A percentile compares a stretch with the other conserved stretches of the same genome.
These are phyloP conservation scores for Tetrapisispora arboricola DNA, from an alignment of 805 yeast genomes.

Conservation along the genomic window DNA sequence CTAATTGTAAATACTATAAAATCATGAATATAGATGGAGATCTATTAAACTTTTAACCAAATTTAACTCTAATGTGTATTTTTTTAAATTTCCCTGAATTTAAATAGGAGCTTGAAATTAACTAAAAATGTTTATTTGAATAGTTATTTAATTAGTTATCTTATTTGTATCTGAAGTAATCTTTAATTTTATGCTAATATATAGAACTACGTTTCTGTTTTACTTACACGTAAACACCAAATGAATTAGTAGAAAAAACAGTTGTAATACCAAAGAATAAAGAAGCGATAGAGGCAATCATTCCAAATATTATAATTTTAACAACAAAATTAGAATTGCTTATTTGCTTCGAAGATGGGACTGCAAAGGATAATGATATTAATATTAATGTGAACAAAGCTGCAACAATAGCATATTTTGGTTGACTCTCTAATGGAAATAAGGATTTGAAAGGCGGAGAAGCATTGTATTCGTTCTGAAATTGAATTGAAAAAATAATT, in stretches of 20 bases:
- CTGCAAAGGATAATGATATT: conserved; percentile 12
- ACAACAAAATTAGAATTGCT: conserved; percentile 5
- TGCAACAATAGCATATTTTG: conserved; percentile 16
- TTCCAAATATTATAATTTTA: conserved; percentile 13
- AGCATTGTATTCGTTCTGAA: conserved; percentile 16
- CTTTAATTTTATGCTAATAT: background rate
- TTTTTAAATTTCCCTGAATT: no score
- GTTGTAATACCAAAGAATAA: conserved; percentile 33
- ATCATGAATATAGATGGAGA: conserved; percentile 39
- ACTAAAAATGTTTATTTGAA: background rate
- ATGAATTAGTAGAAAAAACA: conserved; percentile 33
- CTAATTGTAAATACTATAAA: conserved; percentile 19
- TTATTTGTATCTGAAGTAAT: no score
- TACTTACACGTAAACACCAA: conserved; percentile 36
- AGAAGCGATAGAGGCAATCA: conserved; percentile 27
- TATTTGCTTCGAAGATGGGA: conserved; percentile 10
- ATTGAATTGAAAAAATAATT: background rate
- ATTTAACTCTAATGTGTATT: no score
- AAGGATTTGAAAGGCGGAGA: conserved; percentile 11
- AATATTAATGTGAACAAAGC: conserved; percentile 12
- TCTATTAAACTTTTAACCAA: conserved; percentile 24
- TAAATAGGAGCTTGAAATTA: background rate
- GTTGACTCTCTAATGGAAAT: conserved; percentile 17
- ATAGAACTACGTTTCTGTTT: background rate
- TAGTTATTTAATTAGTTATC: background rate